These are phyloP conservation scores for Colletotrichum higginsianum DNA, from an alignment of 2,329 filamentous ascomycete species.

Conservation along the genomic window DNA sequence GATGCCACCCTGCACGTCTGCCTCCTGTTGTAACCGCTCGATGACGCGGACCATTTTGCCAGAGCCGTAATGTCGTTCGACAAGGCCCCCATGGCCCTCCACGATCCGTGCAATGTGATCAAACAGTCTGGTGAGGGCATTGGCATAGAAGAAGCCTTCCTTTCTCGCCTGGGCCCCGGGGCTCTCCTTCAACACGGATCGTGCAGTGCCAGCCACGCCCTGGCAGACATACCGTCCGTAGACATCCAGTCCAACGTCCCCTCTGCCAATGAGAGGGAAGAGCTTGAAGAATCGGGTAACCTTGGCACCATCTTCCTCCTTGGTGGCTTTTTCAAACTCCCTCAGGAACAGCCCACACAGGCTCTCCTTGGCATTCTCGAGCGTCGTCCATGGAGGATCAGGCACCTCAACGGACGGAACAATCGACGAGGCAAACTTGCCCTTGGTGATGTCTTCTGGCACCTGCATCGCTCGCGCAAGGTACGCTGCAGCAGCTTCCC, in stretches of 20 bases:
- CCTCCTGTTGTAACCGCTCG: slow-evolving; percentile 92
- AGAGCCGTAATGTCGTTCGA: slow-evolving; percentile 92
- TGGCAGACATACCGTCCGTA: slow-evolving; percentile 97
- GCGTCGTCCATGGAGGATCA: slow-evolving; percentile 87
- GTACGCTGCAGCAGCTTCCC: slow-evolving; percentile 96
- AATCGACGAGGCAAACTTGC: slow-evolving; percentile 90
- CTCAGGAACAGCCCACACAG: slow-evolving; percentile 91
- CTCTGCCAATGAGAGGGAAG: slow-evolving; percentile 92
- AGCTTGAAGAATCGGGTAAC: slow-evolving; percentile 98
- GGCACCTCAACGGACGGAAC: slow-evolving; percentile 97
- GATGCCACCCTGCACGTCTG: slow-evolving; percentile 95
- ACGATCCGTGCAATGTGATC: slow-evolving; percentile 98
- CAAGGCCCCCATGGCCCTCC: slow-evolving; percentile 89
- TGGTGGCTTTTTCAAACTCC: slow-evolving; percentile 94
- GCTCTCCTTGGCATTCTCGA: slow-evolving; percentile 89
- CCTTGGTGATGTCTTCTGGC: slow-evolving; percentile 83
- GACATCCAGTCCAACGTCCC: slow-evolving; percentile 91
- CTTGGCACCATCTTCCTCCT: slow-evolving; percentile 87
- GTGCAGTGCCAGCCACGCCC: slow-evolving; percentile 88
- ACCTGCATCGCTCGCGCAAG: slow-evolving; percentile 86
- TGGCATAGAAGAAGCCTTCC: slow-evolving; percentile 93
- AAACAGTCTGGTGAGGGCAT: slow-evolving; percentile 90
- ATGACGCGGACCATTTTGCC: slow-evolving; percentile 97
- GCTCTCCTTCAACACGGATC: slow-evolving; percentile 82
- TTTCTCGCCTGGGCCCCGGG: slow-evolving; percentile 64